phyloP scores from a whole-genome alignment of 108 stramenopile genomes.

The Aurantiochytrium sp. region DNA sequence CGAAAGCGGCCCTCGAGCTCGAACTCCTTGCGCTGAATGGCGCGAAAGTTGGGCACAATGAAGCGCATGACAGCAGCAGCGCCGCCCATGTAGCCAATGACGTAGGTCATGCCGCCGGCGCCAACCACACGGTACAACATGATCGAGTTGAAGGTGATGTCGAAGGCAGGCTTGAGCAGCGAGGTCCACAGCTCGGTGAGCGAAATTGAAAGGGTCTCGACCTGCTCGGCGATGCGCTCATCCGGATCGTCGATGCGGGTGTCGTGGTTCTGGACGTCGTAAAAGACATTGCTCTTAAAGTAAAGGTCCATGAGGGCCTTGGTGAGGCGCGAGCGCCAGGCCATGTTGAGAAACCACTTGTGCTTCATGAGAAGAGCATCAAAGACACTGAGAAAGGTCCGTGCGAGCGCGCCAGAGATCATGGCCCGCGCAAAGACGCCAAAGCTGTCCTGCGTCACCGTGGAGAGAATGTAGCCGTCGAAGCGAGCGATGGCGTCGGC shows the following conservation, averaged over 20 bases:
- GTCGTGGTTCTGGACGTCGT: constrained; percentile 7
- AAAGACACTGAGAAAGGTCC: neutral
- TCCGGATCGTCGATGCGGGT: neutral
- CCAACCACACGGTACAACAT: constrained; percentile 3
- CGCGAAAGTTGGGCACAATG: constrained; percentile 8
- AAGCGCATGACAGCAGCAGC: neutral
- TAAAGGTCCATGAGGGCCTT: neutral
- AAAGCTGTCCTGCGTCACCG: neutral
- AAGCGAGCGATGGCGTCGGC: constrained; percentile 6
- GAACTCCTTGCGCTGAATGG: neutral
- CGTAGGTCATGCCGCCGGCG: neutral
- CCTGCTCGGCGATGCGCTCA: constrained; percentile 1
- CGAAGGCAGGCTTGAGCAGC: constrained; percentile 1
- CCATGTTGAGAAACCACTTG: neutral
- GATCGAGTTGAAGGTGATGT: neutral
- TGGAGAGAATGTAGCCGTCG: constrained; percentile 16
- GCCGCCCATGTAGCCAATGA: neutral
- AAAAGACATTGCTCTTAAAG: neutral
- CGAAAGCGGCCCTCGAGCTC: neutral
- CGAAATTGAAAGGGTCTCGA: neutral
- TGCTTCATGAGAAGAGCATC: neutral
- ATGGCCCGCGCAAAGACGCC: neutral
- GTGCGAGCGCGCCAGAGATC: neutral
- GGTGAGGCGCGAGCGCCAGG: constrained; percentile 2
- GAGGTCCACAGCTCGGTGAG: constrained; percentile 10